A percentile compares a stretch with the other conserved stretches of the same genome.
Evolutionary conservation across 23 red algal genomes (phyloP).

Genomic region (Gracilaria gracilis): DNA sequence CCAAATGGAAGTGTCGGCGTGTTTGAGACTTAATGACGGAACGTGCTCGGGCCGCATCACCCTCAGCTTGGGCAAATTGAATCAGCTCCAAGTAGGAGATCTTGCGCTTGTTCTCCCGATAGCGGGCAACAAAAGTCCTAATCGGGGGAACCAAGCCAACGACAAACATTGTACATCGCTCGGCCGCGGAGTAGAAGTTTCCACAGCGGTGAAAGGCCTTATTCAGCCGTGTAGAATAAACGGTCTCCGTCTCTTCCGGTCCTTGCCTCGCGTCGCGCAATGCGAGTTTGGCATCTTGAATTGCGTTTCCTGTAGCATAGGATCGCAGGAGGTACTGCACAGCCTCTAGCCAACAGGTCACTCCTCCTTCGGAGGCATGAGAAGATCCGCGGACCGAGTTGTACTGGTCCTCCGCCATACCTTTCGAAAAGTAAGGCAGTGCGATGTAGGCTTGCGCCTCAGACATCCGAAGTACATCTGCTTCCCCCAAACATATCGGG

Average conservation of each 20-base stretch:
- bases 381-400: not conserved
- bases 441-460: no score
- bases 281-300: not conserved
- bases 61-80: constrained; percentile 20
- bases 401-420: not conserved
- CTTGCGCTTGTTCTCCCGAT: not conserved
- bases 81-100: not conserved
- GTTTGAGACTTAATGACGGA: not conserved
- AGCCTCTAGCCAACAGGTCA: not conserved
- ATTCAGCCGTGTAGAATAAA: not conserved
- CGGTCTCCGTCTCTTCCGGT: not conserved
- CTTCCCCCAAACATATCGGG: not conserved
- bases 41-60: not conserved
- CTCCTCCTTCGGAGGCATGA: not conserved
- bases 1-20: not conserved
- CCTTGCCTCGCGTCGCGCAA: not conserved
- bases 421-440: not conserved
- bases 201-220: not conserved
- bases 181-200: not conserved
- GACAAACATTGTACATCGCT: constrained; percentile 8
- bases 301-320: not conserved
- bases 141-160: not conserved
- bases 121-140: not conserved
- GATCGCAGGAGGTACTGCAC: not conserved
- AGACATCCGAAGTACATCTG: not conserved